Conservation (phyloP, 2,329 filamentous ascomycete species). For the Didymella glomerata region DNA sequence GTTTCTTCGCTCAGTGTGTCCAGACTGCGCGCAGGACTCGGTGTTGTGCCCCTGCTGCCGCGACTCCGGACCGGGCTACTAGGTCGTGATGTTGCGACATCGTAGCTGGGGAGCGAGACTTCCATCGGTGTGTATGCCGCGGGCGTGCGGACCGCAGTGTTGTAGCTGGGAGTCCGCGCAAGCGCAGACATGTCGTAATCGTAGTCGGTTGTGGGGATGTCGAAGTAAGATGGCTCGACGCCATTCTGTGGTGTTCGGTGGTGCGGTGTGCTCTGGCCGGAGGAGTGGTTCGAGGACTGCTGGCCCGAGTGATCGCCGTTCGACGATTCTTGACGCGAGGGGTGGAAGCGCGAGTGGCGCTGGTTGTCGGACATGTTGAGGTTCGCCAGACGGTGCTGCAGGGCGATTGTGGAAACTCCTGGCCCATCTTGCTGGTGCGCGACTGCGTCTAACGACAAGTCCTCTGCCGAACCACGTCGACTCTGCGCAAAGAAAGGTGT, state of each 20-base stretch:
- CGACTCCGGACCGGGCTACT: constrained; percentile 48
- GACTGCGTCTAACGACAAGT: constrained; percentile 67
- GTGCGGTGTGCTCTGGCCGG: constrained; percentile 48
- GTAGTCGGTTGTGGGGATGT: constrained; percentile 34
- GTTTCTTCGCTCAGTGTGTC: constrained; percentile 51
- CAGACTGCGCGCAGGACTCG: constrained; percentile 45
- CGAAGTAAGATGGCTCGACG: constrained; percentile 35
- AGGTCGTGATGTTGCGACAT: constrained; percentile 56
- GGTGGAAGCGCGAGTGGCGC: constrained; percentile 38
- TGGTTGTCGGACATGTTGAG: constrained; percentile 54
- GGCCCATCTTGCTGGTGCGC: constrained; percentile 42
- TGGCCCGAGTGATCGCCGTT: constrained; percentile 22
- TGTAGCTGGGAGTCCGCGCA: constrained; percentile 60
- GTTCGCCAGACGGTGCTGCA: constrained; percentile 73
- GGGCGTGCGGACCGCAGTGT: constrained; percentile 58
- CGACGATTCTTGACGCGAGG: constrained; percentile 22
- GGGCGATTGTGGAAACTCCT: constrained; percentile 64
- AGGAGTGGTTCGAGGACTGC: constrained; percentile 43
- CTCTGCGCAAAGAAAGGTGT: constrained; percentile 79
- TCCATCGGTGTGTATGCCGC: constrained; percentile 51
- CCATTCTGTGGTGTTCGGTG: constrained; percentile 35
- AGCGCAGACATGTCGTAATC: constrained; percentile 57
- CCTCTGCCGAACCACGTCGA: constrained; percentile 80
- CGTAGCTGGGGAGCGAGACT: constrained; percentile 54
- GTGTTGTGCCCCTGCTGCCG: constrained; percentile 43